Conservation (phyloP, 257 asterid genomes). For the Solanum verrucosum region DNA sequence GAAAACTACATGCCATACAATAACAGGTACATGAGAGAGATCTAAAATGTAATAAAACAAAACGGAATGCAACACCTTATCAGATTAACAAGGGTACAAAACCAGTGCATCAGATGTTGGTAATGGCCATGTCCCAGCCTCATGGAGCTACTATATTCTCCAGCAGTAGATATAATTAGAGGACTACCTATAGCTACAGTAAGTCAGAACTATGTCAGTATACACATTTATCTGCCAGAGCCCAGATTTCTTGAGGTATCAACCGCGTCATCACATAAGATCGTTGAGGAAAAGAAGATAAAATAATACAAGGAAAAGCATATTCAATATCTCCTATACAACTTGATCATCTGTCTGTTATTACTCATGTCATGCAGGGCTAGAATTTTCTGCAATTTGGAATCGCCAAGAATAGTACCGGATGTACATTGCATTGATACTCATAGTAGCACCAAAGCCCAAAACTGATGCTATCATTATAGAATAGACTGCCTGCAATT, state of each 20-base stretch:
- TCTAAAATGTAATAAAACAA: neutral
- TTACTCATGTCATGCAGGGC: slow-evolving; percentile 24
- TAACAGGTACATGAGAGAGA: neutral
- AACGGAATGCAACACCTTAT: neutral
- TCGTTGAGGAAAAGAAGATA: neutral
- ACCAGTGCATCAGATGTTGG: neutral
- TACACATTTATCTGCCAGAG: neutral
- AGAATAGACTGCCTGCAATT: slow-evolving; percentile 41
- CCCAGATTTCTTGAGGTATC: neutral
- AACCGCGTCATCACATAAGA: neutral
- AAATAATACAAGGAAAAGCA: neutral
- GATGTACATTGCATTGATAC: slow-evolving; percentile 39
- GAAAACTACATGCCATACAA: neutral
- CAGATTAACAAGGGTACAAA: neutral
- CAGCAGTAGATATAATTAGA: neutral
- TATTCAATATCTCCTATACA: neutral
- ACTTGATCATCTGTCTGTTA: neutral
- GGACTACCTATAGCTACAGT: neutral
- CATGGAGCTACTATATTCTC: neutral
- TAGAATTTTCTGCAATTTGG: slow-evolving; percentile 21
- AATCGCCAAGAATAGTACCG: slow-evolving; percentile 33
- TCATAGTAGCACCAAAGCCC: slow-evolving; percentile 54
- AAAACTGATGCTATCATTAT: slow-evolving; percentile 48
- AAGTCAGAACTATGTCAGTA: neutral
- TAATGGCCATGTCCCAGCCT: neutral